These are phyloP conservation scores for Zizania latifolia DNA, from an alignment of 176 grass and related monocot species.

Conservation along the genomic window DNA sequence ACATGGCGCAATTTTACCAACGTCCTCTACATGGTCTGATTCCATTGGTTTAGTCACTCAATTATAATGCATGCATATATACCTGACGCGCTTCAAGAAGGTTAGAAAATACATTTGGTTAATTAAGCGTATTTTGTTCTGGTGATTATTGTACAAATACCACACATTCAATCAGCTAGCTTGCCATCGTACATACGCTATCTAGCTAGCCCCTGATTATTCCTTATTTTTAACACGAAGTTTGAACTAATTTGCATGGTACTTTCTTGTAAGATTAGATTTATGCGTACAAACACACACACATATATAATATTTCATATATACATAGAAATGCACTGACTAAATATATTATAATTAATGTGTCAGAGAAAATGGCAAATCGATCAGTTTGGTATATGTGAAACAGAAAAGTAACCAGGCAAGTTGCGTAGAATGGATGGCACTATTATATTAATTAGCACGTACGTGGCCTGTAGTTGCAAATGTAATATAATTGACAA, in stretches of 20 bases:
- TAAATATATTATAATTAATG: background rate
- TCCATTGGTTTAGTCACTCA: background rate
- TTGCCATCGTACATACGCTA: background rate
- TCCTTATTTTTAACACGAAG: constrained; percentile 21
- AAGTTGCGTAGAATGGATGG: background rate
- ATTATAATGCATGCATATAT: background rate
- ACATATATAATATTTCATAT: too few relatives aligned
- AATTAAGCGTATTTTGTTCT: constrained; percentile 15
- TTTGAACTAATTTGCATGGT: background rate
- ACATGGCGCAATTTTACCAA: background rate
- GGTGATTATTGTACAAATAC: constrained; percentile 6
- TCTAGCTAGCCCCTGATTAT: background rate
- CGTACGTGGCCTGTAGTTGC: background rate
- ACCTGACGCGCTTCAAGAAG: background rate
- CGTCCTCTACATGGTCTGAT: background rate
- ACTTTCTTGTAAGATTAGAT: background rate
- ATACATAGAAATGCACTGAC: too few relatives aligned
- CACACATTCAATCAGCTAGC: background rate
- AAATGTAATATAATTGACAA: background rate
- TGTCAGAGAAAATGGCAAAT: background rate
- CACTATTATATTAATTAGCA: background rate
- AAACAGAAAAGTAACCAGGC: background rate
- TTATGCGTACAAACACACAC: background rate
- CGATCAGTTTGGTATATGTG: background rate
- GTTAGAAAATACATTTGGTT: background rate